Conservation (phyloP, 257 asterid genomes). For the Primulina tabacum region DNA sequence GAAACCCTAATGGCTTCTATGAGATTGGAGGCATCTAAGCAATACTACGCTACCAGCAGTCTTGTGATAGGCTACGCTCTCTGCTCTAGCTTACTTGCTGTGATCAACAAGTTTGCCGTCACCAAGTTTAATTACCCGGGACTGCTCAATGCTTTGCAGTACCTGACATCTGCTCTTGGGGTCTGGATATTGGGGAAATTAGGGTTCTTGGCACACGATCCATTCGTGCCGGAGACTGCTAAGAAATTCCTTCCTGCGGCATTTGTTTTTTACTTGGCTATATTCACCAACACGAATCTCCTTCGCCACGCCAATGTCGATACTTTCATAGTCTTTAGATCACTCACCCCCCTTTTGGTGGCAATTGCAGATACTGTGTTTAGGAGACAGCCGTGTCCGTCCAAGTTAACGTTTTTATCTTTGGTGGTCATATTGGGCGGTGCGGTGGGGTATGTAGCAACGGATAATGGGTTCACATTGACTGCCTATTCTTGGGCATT, state of each 20-base stretch:
- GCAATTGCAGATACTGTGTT: conserved; percentile 86
- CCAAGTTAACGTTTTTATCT: conserved; percentile 66
- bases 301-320: conserved; percentile 97
- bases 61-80: conserved; percentile 87
- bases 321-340: conserved; percentile 86
- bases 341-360: conserved; percentile 77
- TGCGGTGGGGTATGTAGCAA: conserved; percentile 85
- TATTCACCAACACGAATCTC: conserved; percentile 87
- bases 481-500: conserved; percentile 98
- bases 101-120: conserved; percentile 87
- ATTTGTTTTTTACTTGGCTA: conserved; percentile 75
- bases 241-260: conserved; percentile 97
- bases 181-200: conserved; percentile 82
- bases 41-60: conserved; percentile 69
- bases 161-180: conserved; percentile 76
- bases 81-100: conserved; percentile 90
- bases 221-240: conserved; percentile 63
- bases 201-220: conserved; percentile 80
- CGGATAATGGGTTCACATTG: conserved; percentile 73
- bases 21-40: conserved; percentile 55
- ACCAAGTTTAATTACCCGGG: conserved; percentile 92
- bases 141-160: conserved; percentile 86
- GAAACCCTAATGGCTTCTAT: conserved; percentile 41
- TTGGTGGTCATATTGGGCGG: conserved; percentile 72
- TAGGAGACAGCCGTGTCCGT: conserved; percentile 80